These are phyloP conservation scores for Candida lessepsii DNA, from an alignment of 805 yeast genomes.

Conservation along the genomic window DNA sequence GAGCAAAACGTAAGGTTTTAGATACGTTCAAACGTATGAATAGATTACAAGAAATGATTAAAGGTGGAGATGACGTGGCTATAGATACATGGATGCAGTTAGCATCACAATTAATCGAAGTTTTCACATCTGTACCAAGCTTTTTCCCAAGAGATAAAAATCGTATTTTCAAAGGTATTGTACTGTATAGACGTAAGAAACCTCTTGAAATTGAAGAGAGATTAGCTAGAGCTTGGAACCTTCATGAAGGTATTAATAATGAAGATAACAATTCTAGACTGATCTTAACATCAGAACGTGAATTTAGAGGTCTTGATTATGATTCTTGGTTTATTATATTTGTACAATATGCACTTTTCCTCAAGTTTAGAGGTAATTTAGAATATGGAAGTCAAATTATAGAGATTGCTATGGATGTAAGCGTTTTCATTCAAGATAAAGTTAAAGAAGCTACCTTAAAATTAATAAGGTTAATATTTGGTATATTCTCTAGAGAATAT, in stretches of 20 bases:
- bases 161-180: conserved; percentile 65
- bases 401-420: conserved; percentile 73
- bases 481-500: conserved; percentile 47
- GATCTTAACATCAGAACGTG: conserved; percentile 49
- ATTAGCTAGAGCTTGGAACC: conserved; percentile 62
- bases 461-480: conserved; percentile 66
- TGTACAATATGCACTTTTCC: conserved; percentile 71
- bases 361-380: conserved; percentile 63
- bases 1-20: conserved; percentile 55
- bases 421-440: conserved; percentile 71
- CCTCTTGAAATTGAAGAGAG: conserved; percentile 70
- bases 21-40: conserved; percentile 56
- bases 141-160: conserved; percentile 79
- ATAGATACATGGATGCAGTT: conserved; percentile 77
- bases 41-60: conserved; percentile 42
- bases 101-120: conserved; percentile 79
- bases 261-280: conserved; percentile 26
- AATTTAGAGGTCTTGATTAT: conserved; percentile 72
- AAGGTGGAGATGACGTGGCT: conserved; percentile 52
- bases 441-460: conserved; percentile 57
- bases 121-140: conserved; percentile 72
- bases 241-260: conserved; percentile 54
- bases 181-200: conserved; percentile 58
- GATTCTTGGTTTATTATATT: conserved; percentile 84
- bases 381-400: conserved; percentile 51